These are phyloP conservation scores for Colletotrichum sp. DNA, from an alignment of 2,329 filamentous ascomycete genomes.

Conservation along the genomic window DNA sequence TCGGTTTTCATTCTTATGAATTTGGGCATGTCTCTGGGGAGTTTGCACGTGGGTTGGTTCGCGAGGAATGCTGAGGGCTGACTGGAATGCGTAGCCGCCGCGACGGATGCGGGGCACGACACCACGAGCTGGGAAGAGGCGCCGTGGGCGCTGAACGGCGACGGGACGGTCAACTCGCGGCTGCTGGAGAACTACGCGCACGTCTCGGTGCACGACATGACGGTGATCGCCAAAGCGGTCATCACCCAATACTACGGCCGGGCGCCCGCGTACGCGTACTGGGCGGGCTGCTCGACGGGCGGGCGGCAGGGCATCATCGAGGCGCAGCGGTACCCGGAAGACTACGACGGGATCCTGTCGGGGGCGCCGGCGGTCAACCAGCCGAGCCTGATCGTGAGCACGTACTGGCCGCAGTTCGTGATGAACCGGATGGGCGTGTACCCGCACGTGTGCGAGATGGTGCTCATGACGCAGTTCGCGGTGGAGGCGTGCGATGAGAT, in stretches of 20 bases:
- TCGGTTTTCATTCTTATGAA: neutral
- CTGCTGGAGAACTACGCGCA: conserved; percentile 12
- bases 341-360: conserved; percentile 60
- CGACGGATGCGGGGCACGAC: conserved; percentile 15
- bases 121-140: conserved; percentile 2
- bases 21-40: neutral
- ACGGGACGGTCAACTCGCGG: conserved; percentile 17
- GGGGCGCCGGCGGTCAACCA: conserved; percentile 45
- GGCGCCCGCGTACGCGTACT: conserved; percentile 50
- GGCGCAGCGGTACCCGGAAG: conserved; percentile 55
- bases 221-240: conserved; percentile 53
- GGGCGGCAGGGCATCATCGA: conserved; percentile 61
- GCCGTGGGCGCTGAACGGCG: conserved; percentile 24
- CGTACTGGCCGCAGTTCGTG: conserved; percentile 23
- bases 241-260: conserved; percentile 51
- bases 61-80: neutral
- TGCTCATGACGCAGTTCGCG: conserved; percentile 30
- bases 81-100: neutral
- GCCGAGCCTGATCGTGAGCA: conserved; percentile 13
- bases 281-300: conserved; percentile 58
- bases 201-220: conserved; percentile 28
- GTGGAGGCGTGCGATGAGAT: conserved; percentile 19
- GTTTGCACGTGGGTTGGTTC: neutral
- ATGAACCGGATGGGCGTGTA: conserved; percentile 14
- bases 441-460: conserved; percentile 27